Evolutionary conservation across 805 yeast genomes (phyloP), one percentile per base, ranked within the genome.

Genomic region (Tetrapisispora fleetii): DNA sequence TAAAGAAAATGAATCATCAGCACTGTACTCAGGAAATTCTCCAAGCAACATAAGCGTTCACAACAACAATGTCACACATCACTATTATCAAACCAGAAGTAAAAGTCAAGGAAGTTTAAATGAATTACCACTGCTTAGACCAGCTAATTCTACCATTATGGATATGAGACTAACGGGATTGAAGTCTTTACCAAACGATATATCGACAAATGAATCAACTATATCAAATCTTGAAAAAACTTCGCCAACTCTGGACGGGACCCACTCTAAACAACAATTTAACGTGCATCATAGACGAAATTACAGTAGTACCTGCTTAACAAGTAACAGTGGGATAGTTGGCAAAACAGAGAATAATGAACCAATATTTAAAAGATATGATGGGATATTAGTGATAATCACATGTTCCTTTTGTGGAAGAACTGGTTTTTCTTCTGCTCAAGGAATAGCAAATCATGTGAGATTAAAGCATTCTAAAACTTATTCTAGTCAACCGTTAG

Each of bases 391-490:
- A 19, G 88, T 85, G 2, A 72, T 80, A 44, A 70, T 85, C 36
- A 79, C 79, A 9, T 85, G 95, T 61, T 77, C 80, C 1, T 76
- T 73, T 45, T 85, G 95, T 64, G 74, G 71, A 11, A 64, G 90
- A 46, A 73, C 79, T 39, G 85, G 83, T 52, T 85, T 85, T 58
- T 80, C 86, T 9, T 78, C 85, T 14, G 86, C 89, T 0, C 93
- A 85, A 59, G 93, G 93, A 16, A 83, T 85, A 55, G 72, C 84
- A 36, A 85, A 84, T 61, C 95, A 85, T 62, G 77, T 83, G 47
- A 71, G 93, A 50, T 74, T 83, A 24, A 84, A 89, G 9, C 95
- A 85, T 61, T 68, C 77, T n/a, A 77, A 75, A 48, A 86, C 81
- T 49, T 84, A 76, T 53, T 75, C 81, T 6, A 78, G 83, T 9